A percentile compares a stretch with the other conserved stretches of the same genome.
Evolutionary conservation across 148 eudicot genomes (phyloP).

Genomic region (Polygonum aviculare): DNA sequence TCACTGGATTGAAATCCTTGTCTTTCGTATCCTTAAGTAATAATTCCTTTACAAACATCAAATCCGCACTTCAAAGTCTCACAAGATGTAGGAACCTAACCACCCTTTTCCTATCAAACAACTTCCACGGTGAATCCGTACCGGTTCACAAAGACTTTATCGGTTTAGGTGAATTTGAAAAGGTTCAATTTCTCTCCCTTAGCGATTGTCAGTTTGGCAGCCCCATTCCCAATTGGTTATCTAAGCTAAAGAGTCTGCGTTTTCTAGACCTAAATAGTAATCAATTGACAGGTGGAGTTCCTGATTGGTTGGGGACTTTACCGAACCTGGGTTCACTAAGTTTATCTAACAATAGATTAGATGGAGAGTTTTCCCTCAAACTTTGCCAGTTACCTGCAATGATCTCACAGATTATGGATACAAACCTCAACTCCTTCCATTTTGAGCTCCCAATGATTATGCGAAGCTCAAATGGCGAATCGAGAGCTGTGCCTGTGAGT

Average conservation of each 20-base stretch:
- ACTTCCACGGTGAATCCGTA: conserved; percentile 45
- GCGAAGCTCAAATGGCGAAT: conserved; percentile 17
- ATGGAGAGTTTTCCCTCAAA: conserved; percentile 22
- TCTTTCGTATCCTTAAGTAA: conserved; percentile 62
- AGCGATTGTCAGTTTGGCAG: conserved; percentile 60
- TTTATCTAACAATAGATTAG: conserved; percentile 42
- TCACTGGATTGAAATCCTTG: conserved; percentile 35
- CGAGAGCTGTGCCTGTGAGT: conserved; percentile 41
- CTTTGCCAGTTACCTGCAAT: conserved; percentile 37
- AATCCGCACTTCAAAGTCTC: conserved; percentile 42
- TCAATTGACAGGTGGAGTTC: conserved; percentile 48
- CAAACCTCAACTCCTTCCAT: not conserved
- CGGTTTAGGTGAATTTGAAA: conserved; percentile 34
- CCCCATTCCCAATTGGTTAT: conserved; percentile 54
- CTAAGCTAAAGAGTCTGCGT: conserved; percentile 40
- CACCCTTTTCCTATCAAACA: conserved; percentile 43
- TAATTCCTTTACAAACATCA: conserved; percentile 52
- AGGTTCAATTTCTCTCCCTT: conserved; percentile 50
- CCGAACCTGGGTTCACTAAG: conserved; percentile 58
- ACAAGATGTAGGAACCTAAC: conserved; percentile 50
- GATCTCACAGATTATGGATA: conserved; percentile 14
- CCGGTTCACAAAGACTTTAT: conserved; percentile 32
- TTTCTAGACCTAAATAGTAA: conserved; percentile 59
- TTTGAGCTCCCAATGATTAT: too few species aligned
- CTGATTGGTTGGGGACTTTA: conserved; percentile 58